Evolutionary conservation across 257 asterid species (phyloP), one percentile per base, ranked within the genome.

Genomic region (Ligustrum vulgare): DNA sequence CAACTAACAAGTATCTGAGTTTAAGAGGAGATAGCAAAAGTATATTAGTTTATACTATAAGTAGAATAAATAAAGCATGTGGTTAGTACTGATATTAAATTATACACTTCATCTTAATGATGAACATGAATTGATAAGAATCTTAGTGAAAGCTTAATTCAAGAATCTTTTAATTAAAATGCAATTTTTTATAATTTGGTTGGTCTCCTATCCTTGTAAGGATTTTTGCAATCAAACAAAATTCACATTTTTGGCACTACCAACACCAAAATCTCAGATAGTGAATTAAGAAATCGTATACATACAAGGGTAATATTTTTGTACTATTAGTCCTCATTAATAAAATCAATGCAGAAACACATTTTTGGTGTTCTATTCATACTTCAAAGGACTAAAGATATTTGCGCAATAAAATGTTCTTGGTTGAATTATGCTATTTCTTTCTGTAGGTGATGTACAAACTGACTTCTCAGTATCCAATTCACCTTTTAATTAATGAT

Each of bases 221-320:
- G 97, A 31, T 95, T 95, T 81, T 82, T 95, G 86, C 87, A 68
- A 77, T 80, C 90, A 34, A 80, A 90, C 56, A 97, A 93, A 68
- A 98, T 95, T 83, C 93, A 90, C 91, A 95, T 95, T 82, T 95
- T 95, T 75, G 99, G 99, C 16, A 93, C 93, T 78, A 96, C 99
- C 74, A 91, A 98, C 86, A 87, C 96, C 75, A 93, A 91, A 84
- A 90, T 95, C 76, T 76, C 97, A 22, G 97, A 93, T 43, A 86
- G 86, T 28, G 97, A 93, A 70, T 80, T 95, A 79, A 91, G 96
- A 80, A 84, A 87, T 80, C 94, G 97, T 65, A 86, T 95, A 78
- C 84, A 77, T 62, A n/a, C n/a, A n/a, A n/a, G 98, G 97, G 99
- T 95, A 82, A 83, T 88, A 22, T 60, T 43, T 43, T 3, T 12